Evolutionary conservation across 306 rosid genomes (phyloP), one percentile per base, ranked within the genome.

Genomic region (Cicer judaicum): DNA sequence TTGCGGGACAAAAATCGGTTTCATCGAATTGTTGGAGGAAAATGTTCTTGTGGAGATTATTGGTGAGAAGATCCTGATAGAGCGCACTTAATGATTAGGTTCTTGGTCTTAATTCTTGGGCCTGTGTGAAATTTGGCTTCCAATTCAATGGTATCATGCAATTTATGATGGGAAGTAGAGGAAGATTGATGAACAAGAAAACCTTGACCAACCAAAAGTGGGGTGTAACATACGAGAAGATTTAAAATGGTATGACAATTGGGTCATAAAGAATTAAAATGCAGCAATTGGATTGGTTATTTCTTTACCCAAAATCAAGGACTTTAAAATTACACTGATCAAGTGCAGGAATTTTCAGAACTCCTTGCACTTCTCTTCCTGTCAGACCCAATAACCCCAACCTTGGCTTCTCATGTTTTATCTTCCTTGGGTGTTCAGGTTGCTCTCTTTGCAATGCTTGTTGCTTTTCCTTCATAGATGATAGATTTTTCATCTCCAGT

Each of bases 21-120:
- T 82, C 94, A 93, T 78, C 89, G 73, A 70, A 84, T 91, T 74
- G 87, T 91, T 40, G 91, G 79, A 57, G 96, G 96, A 62, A 84
- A 54, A 52, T 94, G 97, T 72, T 89, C 97, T 14, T 94, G 97
- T 69, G 88, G 95, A 65, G 94, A 92, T 78, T 89, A 90, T 67
- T 92, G 96, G 98, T 87, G 85, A 87, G 40, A 74, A 66, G 77
- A 57, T 68, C 21, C 70, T 61, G 59, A 75, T 43, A 54, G 34
- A 48, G 47, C 40, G 57, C 54, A 2, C 13, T 70, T 24, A 11
- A 12, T 19, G 61, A 46, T 10, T 41, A 67, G 61, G 71, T 48
- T 59, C 48, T 54, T 48, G 16, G 36, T 29, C 63, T 74, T 39
- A 2, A 2, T 40, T 48, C 41, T 39, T 38, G 13, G 34, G 46